phyloP scores from a whole-genome alignment of 345 rosid genomes.

The Viola odorata region DNA sequence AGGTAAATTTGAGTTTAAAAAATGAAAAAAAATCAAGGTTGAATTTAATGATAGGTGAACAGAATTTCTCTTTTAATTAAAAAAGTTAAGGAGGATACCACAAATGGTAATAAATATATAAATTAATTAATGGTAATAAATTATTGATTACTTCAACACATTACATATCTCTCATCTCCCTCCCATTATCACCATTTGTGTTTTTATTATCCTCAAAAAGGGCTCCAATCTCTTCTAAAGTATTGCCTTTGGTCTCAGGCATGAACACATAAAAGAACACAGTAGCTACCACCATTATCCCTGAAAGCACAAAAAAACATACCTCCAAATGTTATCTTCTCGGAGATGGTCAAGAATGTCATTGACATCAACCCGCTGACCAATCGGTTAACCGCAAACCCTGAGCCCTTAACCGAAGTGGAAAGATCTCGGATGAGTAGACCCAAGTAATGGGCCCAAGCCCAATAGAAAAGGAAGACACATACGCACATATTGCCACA shows the following conservation, averaged over 20 bases:
- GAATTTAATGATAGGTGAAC: too few relatives aligned
- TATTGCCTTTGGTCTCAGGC: slow-evolving; percentile 65
- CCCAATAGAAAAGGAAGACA: slow-evolving; percentile 67
- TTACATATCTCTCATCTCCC: slow-evolving; percentile 12
- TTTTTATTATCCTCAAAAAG: slow-evolving; percentile 40
- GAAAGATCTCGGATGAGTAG: slow-evolving; percentile 66
- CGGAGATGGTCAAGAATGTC: slow-evolving; percentile 44
- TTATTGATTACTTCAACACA: not conserved
- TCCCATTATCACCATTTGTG: not conserved
- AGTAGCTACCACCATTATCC: slow-evolving; percentile 37
- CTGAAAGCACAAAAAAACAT: slow-evolving; percentile 47
- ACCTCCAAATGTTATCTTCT: slow-evolving; percentile 46
- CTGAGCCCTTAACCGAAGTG: slow-evolving; percentile 58
- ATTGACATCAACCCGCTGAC: slow-evolving; percentile 62
- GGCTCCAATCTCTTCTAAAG: slow-evolving; percentile 46
- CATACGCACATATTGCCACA: slow-evolving; percentile 42
- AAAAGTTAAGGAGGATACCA: too few relatives aligned
- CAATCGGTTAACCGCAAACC: slow-evolving; percentile 59
- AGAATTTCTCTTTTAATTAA: too few relatives aligned
- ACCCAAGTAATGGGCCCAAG: slow-evolving; percentile 78
- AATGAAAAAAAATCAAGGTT: too few relatives aligned
- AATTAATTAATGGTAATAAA: not conserved
- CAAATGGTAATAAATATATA: too few relatives aligned
- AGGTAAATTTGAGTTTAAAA: too few relatives aligned
- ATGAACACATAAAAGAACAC: slow-evolving; percentile 42